Base-by-base conservation (phyloP, 1,284 basidiomycete genomes). In the Mycena sp. region DNA sequence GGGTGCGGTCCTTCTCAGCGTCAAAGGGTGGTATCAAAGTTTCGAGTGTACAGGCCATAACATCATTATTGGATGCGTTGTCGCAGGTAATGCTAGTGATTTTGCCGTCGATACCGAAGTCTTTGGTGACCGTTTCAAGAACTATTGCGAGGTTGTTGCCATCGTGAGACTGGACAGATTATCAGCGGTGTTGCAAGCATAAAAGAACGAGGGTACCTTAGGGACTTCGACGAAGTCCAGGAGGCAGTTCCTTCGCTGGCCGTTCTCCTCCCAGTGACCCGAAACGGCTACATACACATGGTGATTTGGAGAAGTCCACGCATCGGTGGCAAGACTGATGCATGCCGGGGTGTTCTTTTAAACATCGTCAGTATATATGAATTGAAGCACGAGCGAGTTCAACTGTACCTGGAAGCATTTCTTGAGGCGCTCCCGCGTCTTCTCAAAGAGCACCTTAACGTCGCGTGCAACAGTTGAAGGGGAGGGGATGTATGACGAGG, bases 301-400 rank as follows among this genome's bases (percentile, higher is more conserved):
- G 45, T 74, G 74, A 51, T 77, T 78, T 0, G 74, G 73, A 0
- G 72, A 74, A 1, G 74, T 76, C 75, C 77, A 78, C 0, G 71
- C 69, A 56, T 78, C 73, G 0, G 73, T 77, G 0, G 69, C 67
- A 53, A 76, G 75, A 62, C 49, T 67, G 14, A 73, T 21, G 17
- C 35, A 37, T 0, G n/a, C 71, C 65, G 5, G 52, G 41, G 29
- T 71, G 61, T 17, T 71, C 50, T 69, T 67, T 14, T 50, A 9
- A 25, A 44, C n/a, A 46, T 48, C 38, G 29, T 51, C 45, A n/a
- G 17, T 21, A 12, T 19, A 17, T 21, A 35, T 35, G 30, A 16
- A 25, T n/a, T 51, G 30, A n/a, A 23, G 25, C 6, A 30, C 29
- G 17, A 40, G 2, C 7, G 16, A 16, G 5, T 6, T 32, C 6